Percentiles rank a stretch among this genome's conserved stretches.
These are phyloP conservation scores for Cutaneotrichosporon curvatum DNA, from an alignment of 1,284 basidiomycete genomes.

Conservation along the genomic window DNA sequence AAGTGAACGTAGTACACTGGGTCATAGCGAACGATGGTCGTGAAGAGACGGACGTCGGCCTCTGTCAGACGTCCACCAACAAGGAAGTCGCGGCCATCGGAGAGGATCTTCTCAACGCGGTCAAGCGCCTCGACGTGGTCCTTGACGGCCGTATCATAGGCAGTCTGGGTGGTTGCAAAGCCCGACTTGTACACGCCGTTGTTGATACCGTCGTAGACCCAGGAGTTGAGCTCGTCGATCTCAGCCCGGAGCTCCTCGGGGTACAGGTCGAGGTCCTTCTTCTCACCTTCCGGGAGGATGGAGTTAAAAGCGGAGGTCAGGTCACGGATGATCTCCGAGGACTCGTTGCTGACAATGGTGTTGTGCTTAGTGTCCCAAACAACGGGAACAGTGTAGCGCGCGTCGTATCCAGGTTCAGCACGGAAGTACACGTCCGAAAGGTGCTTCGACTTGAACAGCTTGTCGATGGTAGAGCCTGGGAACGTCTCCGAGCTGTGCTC, in stretches of 20 bases:
- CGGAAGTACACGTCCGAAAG: conserved; percentile 79
- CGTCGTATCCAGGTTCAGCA: conserved; percentile 60
- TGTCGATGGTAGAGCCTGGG: conserved; percentile 65
- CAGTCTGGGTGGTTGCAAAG: conserved; percentile 73
- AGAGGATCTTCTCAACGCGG: conserved; percentile 67
- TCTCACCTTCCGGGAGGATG: conserved; percentile 56
- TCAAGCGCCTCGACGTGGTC: conserved; percentile 72
- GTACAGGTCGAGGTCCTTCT: conserved; percentile 66
- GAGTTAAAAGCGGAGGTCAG: conserved; percentile 77
- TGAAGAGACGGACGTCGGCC: conserved; percentile 82
- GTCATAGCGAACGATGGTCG: conserved; percentile 77
- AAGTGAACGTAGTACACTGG: conserved; percentile 87
- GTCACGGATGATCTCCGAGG: conserved; percentile 86
- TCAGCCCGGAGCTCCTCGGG: conserved; percentile 62
- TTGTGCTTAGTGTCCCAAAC: conserved; percentile 87
- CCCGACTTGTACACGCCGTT: conserved; percentile 72
- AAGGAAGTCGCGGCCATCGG: conserved; percentile 68
- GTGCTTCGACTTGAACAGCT: conserved; percentile 57
- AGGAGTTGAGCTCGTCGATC: conserved; percentile 81
- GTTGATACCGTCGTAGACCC: conserved; percentile 67
- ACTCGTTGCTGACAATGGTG: conserved; percentile 94
- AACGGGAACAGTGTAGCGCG: conserved; percentile 80
- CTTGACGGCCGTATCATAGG: conserved; percentile 70
- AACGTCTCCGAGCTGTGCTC: conserved; percentile 53
- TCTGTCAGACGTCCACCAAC: conserved; percentile 78